These are phyloP conservation scores for Ceratocystis harringtonii DNA, from an alignment of 2,329 filamentous ascomycete genomes.

Conservation along the genomic window DNA sequence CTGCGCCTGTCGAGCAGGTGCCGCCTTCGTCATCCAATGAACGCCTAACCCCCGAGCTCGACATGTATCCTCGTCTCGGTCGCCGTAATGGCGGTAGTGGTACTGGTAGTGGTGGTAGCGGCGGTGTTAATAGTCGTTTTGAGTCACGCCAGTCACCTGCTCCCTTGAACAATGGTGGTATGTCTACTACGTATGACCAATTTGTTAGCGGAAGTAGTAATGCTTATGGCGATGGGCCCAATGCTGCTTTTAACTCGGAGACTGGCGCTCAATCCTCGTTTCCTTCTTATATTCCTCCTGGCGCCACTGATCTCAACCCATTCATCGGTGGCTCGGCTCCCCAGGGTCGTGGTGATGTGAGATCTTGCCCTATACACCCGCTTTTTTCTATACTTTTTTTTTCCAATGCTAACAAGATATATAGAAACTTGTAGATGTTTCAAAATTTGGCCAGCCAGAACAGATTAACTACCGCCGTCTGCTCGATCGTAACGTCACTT, in stretches of 20 bases:
- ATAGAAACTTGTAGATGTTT: conserved; percentile 2
- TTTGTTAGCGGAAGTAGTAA: not conserved
- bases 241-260: not conserved
- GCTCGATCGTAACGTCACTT: conserved; percentile 87
- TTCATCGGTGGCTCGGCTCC: not conserved
- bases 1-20: not conserved
- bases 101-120: not conserved
- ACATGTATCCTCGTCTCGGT: not conserved
- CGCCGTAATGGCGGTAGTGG: not conserved
- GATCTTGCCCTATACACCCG: not conserved
- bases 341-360: conserved; percentile 10
- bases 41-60: conserved; percentile 2
- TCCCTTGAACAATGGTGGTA: not conserved
- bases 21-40: not conserved
- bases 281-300: conserved; percentile 1
- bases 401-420: not conserved
- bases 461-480: conserved; percentile 92
- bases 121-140: not conserved
- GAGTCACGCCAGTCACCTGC: not conserved
- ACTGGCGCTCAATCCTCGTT: not conserved
- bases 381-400: not conserved
- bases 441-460: conserved; percentile 40
- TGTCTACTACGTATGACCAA: conserved; percentile 1
- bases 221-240: not conserved
- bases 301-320: not conserved